Evolutionary conservation across 192 early-diverging fungal genomes (phyloP), one percentile per base, ranked within the genome.

Genomic region (Funneliformis mosseae): DNA sequence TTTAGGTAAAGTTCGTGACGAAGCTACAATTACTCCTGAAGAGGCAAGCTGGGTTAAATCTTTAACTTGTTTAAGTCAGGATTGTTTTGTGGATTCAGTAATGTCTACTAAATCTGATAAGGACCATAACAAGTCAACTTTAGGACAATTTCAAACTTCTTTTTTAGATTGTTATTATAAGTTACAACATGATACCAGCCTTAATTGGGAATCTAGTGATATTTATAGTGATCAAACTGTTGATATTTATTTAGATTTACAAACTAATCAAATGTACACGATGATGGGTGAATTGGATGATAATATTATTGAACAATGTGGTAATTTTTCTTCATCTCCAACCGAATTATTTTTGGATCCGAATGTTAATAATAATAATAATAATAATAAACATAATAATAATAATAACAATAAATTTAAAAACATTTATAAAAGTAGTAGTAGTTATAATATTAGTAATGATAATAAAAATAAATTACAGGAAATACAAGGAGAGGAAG

Each of bases 11-110:
- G 55, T 88, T 55, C 63, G 87, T 50, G 80, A 85, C 16, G 76
- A 88, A 4, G 66, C 82, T 1, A 66, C 41, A 1, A 59, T 87
- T 12, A 75, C 82, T 23, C 38, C 75, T 21, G 82, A 82, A 11
- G 87, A 88, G 71, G 85, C 86, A 82, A 68, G 79, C 3, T 88
- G 87, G 87, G 77, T 88, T 5, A 82, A 83, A 62, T 84, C 83
- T 3, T 82, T 84, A 0, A 69, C 79, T 14, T 46, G 68, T 71
- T 28, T 71, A 71, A 79, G 78, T 79, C 78, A 66, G 23, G 68
- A 69, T 60, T 71, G 78, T 79, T 79, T 79, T 62, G 71, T 79
- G 78, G 78, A 79, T 79, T 79, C 71, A 45, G 77, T 69, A 5
- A n/a, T 70, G 21, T 43, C 62, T 14, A n/a, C 78, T 42, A 43